A percentile compares a stretch with the other conserved stretches of the same genome.
Evolutionary conservation across 2,329 filamentous ascomycete genomes (phyloP).

Genomic region (Didymella pinodella): DNA sequence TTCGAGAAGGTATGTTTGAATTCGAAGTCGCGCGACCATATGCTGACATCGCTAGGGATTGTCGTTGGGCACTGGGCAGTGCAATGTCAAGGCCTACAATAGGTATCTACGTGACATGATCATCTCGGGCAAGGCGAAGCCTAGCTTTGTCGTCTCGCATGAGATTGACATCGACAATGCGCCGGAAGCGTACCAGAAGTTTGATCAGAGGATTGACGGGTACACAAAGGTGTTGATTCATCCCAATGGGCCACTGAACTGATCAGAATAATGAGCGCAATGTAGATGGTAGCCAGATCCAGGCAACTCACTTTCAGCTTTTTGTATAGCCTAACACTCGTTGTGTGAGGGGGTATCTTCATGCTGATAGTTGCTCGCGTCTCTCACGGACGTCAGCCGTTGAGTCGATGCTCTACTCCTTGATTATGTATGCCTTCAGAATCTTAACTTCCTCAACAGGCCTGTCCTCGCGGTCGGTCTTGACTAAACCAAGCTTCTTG

Average conservation of each 20-base stretch:
- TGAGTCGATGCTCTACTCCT: slow-evolving; percentile 55
- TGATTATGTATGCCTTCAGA: slow-evolving; percentile 73
- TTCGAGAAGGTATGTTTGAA: slow-evolving; percentile 66
- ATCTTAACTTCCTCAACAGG: slow-evolving; percentile 86
- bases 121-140: slow-evolving; percentile 69
- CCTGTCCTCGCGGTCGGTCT: slow-evolving; percentile 80
- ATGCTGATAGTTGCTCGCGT: neutral
- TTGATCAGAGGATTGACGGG: slow-evolving; percentile 70
- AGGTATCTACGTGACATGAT: slow-evolving; percentile 71
- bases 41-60: slow-evolving; percentile 58
- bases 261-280: slow-evolving; percentile 20
- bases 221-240: slow-evolving; percentile 74
- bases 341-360: neutral
- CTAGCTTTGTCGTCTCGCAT: slow-evolving; percentile 71
- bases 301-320: slow-evolving; percentile 6
- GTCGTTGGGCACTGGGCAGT: slow-evolving; percentile 68
- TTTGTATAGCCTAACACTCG: neutral
- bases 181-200: slow-evolving; percentile 68
- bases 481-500: slow-evolving; percentile 85
- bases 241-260: slow-evolving; percentile 59
- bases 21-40: neutral
- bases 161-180: slow-evolving; percentile 70
- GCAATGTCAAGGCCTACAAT: slow-evolving; percentile 74
- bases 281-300: neutral
- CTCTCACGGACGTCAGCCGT: neutral